These are phyloP conservation scores for Viridothelium virens DNA, from an alignment of 495 filamentous ascomycete genomes.

Conservation along the genomic window DNA sequence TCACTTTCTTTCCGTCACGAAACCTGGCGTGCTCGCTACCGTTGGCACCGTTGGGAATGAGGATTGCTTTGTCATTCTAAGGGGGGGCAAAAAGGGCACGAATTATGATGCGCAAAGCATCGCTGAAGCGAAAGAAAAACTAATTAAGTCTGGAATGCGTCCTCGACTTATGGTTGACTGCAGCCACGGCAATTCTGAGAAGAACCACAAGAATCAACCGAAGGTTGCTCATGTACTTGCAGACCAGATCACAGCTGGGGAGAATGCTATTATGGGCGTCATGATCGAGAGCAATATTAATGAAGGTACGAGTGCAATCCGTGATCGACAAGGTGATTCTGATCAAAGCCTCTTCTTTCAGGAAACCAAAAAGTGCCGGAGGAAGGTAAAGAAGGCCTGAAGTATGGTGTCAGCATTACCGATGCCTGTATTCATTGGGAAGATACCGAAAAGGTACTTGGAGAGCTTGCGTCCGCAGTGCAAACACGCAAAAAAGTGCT, in stretches of 20 bases:
- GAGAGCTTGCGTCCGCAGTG: conserved; percentile 73
- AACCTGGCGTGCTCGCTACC: conserved; percentile 92
- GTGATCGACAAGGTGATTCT: not conserved
- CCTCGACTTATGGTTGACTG: conserved; percentile 95
- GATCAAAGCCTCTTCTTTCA: conserved; percentile 29
- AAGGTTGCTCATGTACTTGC: conserved; percentile 80
- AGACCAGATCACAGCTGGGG: conserved; percentile 76
- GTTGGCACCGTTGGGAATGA: conserved; percentile 94
- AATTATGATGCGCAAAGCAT: conserved; percentile 91
- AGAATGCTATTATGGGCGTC: conserved; percentile 86
- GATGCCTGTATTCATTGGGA: conserved; percentile 96
- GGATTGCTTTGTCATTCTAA: conserved; percentile 94
- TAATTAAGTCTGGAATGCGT: conserved; percentile 56
- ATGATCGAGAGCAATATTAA: conserved; percentile 99
- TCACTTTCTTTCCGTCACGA: conserved; percentile 97
- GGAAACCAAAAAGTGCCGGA: conserved; percentile 85
- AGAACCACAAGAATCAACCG: conserved; percentile 95
- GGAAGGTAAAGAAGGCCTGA: conserved; percentile 80
- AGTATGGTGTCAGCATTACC: conserved; percentile 95
- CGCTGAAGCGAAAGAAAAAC: conserved; percentile 59
- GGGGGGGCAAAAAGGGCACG: conserved; percentile 85
- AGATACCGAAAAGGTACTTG: conserved; percentile 77
- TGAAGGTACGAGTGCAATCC: conserved; percentile 54
- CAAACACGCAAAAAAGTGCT: conserved; percentile 52
- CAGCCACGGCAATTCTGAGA: conserved; percentile 91